phyloP scores from a whole-genome alignment of 2,329 filamentous ascomycete genomes.

The Fusarium newnesense region DNA sequence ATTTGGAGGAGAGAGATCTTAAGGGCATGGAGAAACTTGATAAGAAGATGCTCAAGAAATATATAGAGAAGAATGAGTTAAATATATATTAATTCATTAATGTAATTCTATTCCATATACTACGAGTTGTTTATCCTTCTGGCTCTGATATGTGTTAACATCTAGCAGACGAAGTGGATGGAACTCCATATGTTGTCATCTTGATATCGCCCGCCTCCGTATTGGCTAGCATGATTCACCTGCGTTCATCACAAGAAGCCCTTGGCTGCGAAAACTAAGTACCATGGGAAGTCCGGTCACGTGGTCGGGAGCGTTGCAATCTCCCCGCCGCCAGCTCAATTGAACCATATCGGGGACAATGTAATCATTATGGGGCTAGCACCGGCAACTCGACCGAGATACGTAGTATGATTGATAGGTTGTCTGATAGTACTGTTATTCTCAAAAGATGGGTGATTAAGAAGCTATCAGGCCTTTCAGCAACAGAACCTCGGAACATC shows the following conservation, averaged over 20 bases:
- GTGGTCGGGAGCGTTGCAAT: background rate
- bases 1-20: background rate
- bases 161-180: too few species aligned
- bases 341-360: background rate
- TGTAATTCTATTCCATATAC: too few species aligned
- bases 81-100: background rate
- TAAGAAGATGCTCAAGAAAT: background rate
- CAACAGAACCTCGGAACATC: background rate
- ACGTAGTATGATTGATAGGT: background rate
- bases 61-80: background rate
- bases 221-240: too few species aligned
- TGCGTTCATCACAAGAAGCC: too few species aligned
- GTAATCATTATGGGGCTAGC: background rate
- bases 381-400: background rate
- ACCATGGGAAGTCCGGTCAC: background rate
- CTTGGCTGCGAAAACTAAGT: too few species aligned
- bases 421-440: accelerated
- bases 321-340: background rate
- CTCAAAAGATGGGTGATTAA: accelerated
- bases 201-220: too few species aligned
- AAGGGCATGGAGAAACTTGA: background rate
- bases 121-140: too few species aligned
- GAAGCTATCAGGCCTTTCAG: background rate
- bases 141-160: too few species aligned
- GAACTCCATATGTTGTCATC: too few species aligned